A percentile compares a stretch with the other conserved stretches of the same genome.
phyloP scores from a whole-genome alignment of 257 asterid species.

The Nicotiana tabacum region DNA sequence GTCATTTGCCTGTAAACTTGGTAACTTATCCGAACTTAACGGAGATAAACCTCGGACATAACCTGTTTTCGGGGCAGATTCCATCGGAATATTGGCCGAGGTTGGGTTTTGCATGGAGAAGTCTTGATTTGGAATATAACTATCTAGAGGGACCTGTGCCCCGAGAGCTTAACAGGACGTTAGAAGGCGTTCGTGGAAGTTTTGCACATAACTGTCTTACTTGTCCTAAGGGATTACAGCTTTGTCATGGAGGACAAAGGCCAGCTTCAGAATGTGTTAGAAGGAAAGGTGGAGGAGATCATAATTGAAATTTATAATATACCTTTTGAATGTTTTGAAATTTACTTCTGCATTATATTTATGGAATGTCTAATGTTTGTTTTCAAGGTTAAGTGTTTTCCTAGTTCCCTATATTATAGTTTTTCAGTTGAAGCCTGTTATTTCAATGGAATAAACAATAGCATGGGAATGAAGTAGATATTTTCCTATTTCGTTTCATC shows the following conservation, averaged over 20 bases:
- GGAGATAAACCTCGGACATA: conserved; percentile 35
- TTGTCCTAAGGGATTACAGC: conserved; percentile 18
- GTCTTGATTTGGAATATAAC: conserved; percentile 33
- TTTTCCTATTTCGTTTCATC: neutral
- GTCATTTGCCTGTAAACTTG: conserved; percentile 34
- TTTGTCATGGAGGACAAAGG: conserved; percentile 44
- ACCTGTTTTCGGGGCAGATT: conserved; percentile 33
- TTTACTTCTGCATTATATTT: neutral
- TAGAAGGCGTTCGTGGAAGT: conserved; percentile 24
- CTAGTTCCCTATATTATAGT: neutral
- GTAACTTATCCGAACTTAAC: conserved; percentile 29
- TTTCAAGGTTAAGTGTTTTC: neutral
- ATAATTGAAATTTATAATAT: neutral
- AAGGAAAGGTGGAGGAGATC: neutral
- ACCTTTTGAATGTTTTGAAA: neutral
- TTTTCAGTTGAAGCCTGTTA: neutral
- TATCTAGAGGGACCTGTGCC: conserved; percentile 41
- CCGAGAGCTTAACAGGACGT: neutral
- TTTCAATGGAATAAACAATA: neutral
- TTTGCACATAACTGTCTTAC: conserved; percentile 41
- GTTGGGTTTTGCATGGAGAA: conserved; percentile 27
- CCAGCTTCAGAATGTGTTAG: conserved; percentile 35
- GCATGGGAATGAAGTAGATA: neutral
- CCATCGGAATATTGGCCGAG: conserved; percentile 30
- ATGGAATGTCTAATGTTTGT: neutral